These are phyloP conservation scores for Fusarium nygamai DNA, from an alignment of 2,329 filamentous ascomycete genomes.

Conservation along the genomic window DNA sequence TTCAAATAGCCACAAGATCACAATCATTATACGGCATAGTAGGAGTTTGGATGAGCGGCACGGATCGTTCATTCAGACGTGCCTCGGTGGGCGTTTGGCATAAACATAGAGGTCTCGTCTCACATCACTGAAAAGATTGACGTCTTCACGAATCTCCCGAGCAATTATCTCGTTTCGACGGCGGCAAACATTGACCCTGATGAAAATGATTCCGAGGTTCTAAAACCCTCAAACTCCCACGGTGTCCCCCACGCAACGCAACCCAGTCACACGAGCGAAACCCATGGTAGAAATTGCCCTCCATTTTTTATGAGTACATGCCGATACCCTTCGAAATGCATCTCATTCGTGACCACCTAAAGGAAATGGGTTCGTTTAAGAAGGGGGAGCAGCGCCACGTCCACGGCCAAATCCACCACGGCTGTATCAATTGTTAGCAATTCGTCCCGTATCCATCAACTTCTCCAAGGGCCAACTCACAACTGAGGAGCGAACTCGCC, in stretches of 20 bases:
- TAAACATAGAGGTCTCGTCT: conserved; percentile 29
- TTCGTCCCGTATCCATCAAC: not conserved
- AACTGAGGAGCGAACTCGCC: conserved; percentile 93
- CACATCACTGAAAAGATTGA: conserved; percentile 39
- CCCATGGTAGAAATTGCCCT: conserved; percentile 54
- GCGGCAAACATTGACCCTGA: conserved; percentile 55
- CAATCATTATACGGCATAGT: conserved; percentile 6
- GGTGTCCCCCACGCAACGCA: conserved; percentile 51
- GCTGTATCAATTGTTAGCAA: conserved; percentile 60
- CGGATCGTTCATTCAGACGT: conserved; percentile 18
- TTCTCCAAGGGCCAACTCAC: conserved; percentile 59
- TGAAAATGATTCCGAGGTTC: conserved; percentile 62
- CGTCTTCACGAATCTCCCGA: conserved; percentile 45
- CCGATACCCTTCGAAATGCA: conserved; percentile 56
- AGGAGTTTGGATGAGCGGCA: not conserved
- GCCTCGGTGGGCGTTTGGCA: conserved; percentile 21
- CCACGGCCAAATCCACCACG: conserved; percentile 91
- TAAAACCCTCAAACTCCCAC: conserved; percentile 59
- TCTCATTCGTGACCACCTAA: conserved; percentile 56
- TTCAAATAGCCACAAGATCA: not conserved
- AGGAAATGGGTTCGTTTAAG: conserved; percentile 60
- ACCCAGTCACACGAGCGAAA: conserved; percentile 52
- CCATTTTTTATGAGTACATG: conserved; percentile 61
- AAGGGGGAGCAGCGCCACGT: conserved; percentile 78
- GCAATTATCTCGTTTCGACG: conserved; percentile 48